Base-by-base conservation (phyloP, 1,284 basidiomycete species). In the Athelia psychrophila region DNA sequence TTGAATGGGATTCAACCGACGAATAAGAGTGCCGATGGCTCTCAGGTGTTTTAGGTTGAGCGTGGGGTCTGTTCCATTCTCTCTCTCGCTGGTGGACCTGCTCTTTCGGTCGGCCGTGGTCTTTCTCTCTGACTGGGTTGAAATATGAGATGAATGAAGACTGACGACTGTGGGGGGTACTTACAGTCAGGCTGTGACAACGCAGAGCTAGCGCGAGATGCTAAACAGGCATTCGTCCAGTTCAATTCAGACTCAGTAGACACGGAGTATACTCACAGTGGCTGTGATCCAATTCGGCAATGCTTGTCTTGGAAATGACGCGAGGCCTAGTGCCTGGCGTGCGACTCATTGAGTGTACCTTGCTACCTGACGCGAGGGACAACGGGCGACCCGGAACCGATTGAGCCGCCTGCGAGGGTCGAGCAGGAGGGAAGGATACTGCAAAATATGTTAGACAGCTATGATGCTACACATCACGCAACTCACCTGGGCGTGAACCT, bases 11-110 rank as follows among this genome's bases (percentile, higher is more conserved):
- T 16, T 61, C 63, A 51, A 67, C n/a, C n/a, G n/a, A 66, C 23
- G 65, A 67, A 51, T 67, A 66, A 24, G 65, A 67, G 51, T 66
- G 61, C 20, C 63, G 63, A 54, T 56, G 67, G 23, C 57, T 33
- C 10, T 76, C 69, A 18, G 68, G 67, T 2, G 67, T 67, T 47
- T 60, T 12, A 23, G 48, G 49, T 24, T 27, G 16, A 10, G 53
- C 20, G n/a, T 51, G 49, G 10, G 62, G 32, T 18, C 61, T 67
- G 53, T 67, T 67, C 74, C 74, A 68, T 48, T 71, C 67, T 44
- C 61, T 65, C 55, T 75, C 73, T 32, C 61, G 68, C 47, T 68
- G 66, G 35, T 64, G 64, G 19, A 57, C 53, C 22, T 48, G 59
- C 23, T 62, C 62, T 62, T 49, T 63, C 60, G 44, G 55, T 60